These are phyloP conservation scores for Marchantia polymorpha DNA, from an alignment of 225 moss, liverwort and hornwort species.

Conservation along the genomic window DNA sequence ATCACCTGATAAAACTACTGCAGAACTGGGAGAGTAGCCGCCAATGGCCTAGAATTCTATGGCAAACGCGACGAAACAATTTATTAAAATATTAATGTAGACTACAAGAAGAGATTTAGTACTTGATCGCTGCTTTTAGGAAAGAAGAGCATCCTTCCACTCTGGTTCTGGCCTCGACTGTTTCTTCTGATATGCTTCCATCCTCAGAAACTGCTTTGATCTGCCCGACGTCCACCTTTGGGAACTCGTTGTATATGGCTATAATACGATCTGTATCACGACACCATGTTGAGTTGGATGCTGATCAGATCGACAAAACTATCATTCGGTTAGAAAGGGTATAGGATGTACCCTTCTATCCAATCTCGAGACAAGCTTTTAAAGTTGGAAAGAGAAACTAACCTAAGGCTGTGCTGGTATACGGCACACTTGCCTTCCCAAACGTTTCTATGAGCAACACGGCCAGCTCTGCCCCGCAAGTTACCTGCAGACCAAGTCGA, in stretches of 20 bases:
- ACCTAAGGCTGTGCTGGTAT: slow-evolving; percentile 62
- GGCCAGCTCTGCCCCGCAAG: slow-evolving; percentile 92
- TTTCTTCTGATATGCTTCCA: slow-evolving; percentile 50
- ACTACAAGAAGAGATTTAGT: slow-evolving; percentile 15
- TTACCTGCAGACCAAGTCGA: slow-evolving; percentile 55
- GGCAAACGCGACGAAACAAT: not conserved
- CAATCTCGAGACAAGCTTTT: not conserved
- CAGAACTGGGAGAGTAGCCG: no score
- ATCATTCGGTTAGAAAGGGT: no score
- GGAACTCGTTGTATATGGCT: slow-evolving; percentile 67
- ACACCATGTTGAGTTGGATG: not conserved
- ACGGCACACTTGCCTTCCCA: slow-evolving; percentile 66
- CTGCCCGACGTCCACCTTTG: slow-evolving; percentile 40
- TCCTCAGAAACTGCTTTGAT: slow-evolving; percentile 25
- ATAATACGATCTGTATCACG: slow-evolving; percentile 58
- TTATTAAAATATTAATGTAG: not conserved
- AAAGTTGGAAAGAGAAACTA: slow-evolving; percentile 18
- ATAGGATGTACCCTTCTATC: not conserved
- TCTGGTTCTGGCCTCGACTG: slow-evolving; percentile 72
- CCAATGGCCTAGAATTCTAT: not conserved
- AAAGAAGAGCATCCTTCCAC: slow-evolving; percentile 89
- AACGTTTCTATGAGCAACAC: slow-evolving; percentile 80
- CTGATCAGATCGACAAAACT: not conserved
- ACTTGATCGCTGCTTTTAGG: slow-evolving; percentile 90
- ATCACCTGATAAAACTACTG: no score